Evolutionary conservation across 2,329 filamentous ascomycete genomes (phyloP).

Genomic region (Arthrinium puccinioides): DNA sequence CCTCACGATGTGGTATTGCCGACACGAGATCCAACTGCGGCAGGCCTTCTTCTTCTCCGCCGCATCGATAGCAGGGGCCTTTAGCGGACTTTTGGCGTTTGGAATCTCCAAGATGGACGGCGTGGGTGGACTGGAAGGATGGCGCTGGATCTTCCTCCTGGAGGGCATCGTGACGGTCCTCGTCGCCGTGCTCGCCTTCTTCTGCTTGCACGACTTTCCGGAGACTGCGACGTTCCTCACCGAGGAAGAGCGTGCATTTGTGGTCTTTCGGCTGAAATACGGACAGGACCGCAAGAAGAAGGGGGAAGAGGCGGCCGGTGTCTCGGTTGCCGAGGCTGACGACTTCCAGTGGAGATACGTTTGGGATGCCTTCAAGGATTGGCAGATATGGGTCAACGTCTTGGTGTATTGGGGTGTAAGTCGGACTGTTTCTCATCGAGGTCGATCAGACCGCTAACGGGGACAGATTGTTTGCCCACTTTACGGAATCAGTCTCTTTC

Average conservation of each 20-base stretch:
- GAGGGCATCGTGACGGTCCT: slow-evolving; percentile 61
- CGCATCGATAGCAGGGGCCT: slow-evolving; percentile 71
- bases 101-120: slow-evolving; percentile 65
- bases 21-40: slow-evolving; percentile 46
- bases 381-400: slow-evolving; percentile 27
- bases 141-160: slow-evolving; percentile 62
- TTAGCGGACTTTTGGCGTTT: slow-evolving; percentile 65
- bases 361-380: slow-evolving; percentile 28
- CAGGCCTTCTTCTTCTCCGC: slow-evolving; percentile 76
- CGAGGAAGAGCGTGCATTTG: slow-evolving; percentile 61
- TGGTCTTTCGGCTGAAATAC: slow-evolving; percentile 60
- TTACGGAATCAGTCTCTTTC: slow-evolving; percentile 50
- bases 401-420: slow-evolving; percentile 30
- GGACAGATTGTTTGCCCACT: slow-evolving; percentile 44
- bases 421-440: slow-evolving; percentile 15
- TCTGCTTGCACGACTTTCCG: slow-evolving; percentile 72
- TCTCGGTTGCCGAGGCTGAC: slow-evolving; percentile 17
- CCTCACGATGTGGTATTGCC: slow-evolving; percentile 51
- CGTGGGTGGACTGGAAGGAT: slow-evolving; percentile 49
- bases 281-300: slow-evolving; percentile 8
- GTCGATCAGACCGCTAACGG: slow-evolving; percentile 18
- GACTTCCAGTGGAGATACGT: slow-evolving; percentile 13
- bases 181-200: slow-evolving; percentile 61
- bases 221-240: slow-evolving; percentile 70
- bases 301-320: slow-evolving; percentile 25